These are phyloP conservation scores for Pseudodiploospora longispora DNA, from an alignment of 2,329 filamentous ascomycete species.

Conservation along the genomic window DNA sequence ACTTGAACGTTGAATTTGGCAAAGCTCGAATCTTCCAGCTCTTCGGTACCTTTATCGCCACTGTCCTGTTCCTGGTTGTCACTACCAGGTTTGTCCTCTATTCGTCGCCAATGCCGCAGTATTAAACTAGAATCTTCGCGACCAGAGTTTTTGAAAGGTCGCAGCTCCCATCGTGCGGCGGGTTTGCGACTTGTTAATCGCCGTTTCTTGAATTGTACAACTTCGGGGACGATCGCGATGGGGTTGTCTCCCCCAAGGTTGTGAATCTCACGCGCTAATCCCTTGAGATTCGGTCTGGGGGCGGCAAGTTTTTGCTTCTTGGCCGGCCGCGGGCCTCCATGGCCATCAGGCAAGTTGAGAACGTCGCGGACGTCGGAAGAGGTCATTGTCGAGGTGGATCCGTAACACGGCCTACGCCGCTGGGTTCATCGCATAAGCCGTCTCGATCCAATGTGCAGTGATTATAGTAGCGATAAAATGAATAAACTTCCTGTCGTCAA, in stretches of 20 bases:
- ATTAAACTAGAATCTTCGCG: conserved; percentile 59
- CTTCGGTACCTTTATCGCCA: conserved; percentile 4
- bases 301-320: conserved; percentile 69
- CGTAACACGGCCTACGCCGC: conserved; percentile 4
- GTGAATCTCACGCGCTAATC: conserved; percentile 57
- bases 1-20: conserved; percentile 83
- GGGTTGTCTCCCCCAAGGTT: conserved; percentile 58
- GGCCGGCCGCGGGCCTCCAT: conserved; percentile 44
- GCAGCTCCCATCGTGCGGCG: conserved; percentile 56
- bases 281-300: conserved; percentile 53
- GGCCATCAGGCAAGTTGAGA: conserved; percentile 64
- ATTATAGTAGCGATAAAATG: no score
- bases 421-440: conserved; percentile 16
- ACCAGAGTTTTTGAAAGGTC: conserved; percentile 69
- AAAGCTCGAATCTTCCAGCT: conserved; percentile 56
- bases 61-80: conserved; percentile 12
- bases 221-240: conserved; percentile 57
- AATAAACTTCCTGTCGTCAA: no score
- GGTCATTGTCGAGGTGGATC: conserved; percentile 43
- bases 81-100: conserved; percentile 30
- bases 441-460: conserved; percentile 2
- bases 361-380: conserved; percentile 82
- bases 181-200: conserved; percentile 47
- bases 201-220: conserved; percentile 51
- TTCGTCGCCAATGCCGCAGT: conserved; percentile 73